Conservation (phyloP, 352 stramenopile species). For the Thalassiosira livingstoniorum region DNA sequence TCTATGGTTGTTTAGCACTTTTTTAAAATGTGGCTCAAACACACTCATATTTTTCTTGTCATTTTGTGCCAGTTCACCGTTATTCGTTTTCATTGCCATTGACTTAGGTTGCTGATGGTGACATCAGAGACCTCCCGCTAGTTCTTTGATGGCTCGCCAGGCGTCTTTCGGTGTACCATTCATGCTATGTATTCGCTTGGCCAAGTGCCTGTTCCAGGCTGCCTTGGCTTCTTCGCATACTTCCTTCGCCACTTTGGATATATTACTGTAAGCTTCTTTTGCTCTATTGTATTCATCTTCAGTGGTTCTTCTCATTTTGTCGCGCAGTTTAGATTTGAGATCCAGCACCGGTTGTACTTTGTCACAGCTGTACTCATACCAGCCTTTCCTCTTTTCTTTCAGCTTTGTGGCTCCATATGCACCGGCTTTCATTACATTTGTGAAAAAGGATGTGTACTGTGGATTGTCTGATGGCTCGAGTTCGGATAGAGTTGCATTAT, state of each 20-base stretch:
- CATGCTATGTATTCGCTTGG: background rate
- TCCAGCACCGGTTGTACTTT: background rate
- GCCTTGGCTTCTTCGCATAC: background rate
- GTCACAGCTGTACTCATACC: background rate
- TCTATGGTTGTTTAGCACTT: constrained; percentile 1
- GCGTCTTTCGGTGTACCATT: constrained; percentile 9
- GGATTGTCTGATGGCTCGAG: background rate
- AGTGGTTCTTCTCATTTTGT: background rate
- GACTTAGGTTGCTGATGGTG: background rate
- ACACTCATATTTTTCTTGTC: too few relatives aligned
- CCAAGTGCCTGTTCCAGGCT: background rate
- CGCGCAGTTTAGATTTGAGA: background rate
- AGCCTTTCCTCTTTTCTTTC: background rate
- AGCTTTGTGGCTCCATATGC: background rate
- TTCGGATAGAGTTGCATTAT: background rate
- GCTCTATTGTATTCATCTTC: background rate
- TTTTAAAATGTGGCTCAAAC: constrained; percentile 7
- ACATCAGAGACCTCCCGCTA: background rate
- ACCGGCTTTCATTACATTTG: too few relatives aligned
- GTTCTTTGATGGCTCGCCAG: background rate
- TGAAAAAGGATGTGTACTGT: too few relatives aligned
- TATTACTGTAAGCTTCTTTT: background rate
- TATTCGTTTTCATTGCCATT: too few relatives aligned
- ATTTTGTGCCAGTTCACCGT: too few relatives aligned
- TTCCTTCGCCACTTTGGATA: constrained; percentile 4